phyloP scores from a whole-genome alignment of 208 protist genomes.

The Borovskyia barvae region DNA sequence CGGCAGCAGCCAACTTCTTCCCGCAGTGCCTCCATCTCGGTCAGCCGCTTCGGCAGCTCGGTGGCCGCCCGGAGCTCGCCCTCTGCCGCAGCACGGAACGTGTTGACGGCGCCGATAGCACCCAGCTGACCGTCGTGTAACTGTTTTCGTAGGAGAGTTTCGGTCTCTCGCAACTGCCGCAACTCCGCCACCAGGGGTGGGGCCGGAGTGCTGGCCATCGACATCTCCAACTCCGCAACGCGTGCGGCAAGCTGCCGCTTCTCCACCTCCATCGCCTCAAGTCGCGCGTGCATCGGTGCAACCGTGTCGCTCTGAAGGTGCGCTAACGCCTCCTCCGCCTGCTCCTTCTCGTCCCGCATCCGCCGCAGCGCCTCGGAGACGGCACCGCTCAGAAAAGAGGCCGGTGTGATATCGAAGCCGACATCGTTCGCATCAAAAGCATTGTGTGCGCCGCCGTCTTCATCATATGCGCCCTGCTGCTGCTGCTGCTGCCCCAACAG shows the following conservation, averaged over 20 bases:
- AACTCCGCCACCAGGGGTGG: slow-evolving; percentile 60
- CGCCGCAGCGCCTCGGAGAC: slow-evolving; percentile 24
- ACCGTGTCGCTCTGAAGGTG: slow-evolving; percentile 37
- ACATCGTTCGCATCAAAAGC: background rate
- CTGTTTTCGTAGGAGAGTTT: slow-evolving; percentile 50
- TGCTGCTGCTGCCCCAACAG: slow-evolving; percentile 8
- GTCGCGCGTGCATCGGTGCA: slow-evolving; percentile 33
- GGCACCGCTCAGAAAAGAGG: slow-evolving; percentile 5
- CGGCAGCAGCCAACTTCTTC: slow-evolving; percentile 18
- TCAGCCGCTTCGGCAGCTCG: slow-evolving; percentile 21
- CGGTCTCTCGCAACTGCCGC: slow-evolving; percentile 46
- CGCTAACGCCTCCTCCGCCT: slow-evolving; percentile 25
- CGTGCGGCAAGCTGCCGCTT: slow-evolving; percentile 28
- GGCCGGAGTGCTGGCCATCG: slow-evolving; percentile 24
- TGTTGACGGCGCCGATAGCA: slow-evolving; percentile 13
- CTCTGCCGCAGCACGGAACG: slow-evolving; percentile 25
- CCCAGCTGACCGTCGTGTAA: slow-evolving; percentile 32
- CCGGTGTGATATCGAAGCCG: background rate
- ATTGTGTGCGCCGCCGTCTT: background rate
- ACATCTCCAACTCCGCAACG: slow-evolving; percentile 40
- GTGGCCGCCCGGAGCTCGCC: slow-evolving; percentile 20
- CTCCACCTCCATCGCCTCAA: slow-evolving; percentile 54
- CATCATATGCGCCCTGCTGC: background rate
- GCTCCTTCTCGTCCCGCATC: slow-evolving; percentile 40
- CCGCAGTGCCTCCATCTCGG: slow-evolving; percentile 28